Evolutionary conservation across 2,329 filamentous ascomycete species (phyloP), one percentile per base, ranked within the genome.

Genomic region (Phyllosticta ampelicida): DNA sequence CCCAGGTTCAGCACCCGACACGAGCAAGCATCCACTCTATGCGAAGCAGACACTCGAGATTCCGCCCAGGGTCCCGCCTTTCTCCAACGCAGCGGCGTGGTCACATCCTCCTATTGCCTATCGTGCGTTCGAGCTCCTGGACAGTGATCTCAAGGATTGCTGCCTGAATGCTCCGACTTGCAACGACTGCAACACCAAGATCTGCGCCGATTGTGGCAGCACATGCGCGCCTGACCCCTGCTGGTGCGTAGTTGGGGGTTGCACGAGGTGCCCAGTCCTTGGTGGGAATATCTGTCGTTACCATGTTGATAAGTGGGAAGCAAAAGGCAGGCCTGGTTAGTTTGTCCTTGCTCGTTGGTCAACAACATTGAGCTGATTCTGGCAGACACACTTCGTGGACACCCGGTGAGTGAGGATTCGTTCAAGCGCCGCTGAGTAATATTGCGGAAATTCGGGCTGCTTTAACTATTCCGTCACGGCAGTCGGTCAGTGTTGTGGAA

Each of bases 141-240:
- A 18, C 36, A 44, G 36, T 44, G 11, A 49, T 16, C 30, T 28
- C 18, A 23, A 26, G 21, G 50, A 23, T 18, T 58, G 55, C 50
- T 58, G 55, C 18, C 36, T 21, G 21, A 30, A 18, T 19, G 55
- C 29, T 16, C 6, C 3, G 30, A 48, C 53, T 50, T 58, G 55
- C 51, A 51, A 58, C 18, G 55, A 58, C 51, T 58, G 55, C 23
- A 51, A 51, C 16, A 53, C 44, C 51, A 23, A 53, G 16, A n/a
- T 58, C 9, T 58, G 55, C 55, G 10, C 18, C 3, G 8, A 5
- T 1, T 58, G 55, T 23, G 55, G 36, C 2, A 58, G 55, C 20
- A 58, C 50, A 21, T 58, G 55, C 50, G 26, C 50, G 8, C 50
- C 50, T 28, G 21, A 53, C 36, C 36, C 36, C n/a, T 23, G 53